phyloP scores from a whole-genome alignment of 805 yeast species.

The Spencermartinsiella europaea region DNA sequence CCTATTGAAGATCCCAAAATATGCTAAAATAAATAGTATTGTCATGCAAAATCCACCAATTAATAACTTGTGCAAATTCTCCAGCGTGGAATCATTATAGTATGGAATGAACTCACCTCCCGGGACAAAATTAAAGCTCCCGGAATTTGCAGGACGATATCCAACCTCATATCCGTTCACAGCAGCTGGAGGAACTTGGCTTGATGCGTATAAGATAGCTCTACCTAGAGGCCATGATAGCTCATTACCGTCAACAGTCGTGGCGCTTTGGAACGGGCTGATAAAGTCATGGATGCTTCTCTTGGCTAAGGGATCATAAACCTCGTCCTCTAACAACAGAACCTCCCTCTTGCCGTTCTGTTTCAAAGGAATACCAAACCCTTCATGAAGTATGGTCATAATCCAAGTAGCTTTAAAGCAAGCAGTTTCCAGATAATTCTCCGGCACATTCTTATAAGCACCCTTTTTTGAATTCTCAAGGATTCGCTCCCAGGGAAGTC shows the following conservation, averaged over 20 bases:
- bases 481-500: constrained; percentile 59
- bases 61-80: neutral
- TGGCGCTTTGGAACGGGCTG: constrained; percentile 77
- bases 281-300: constrained; percentile 20
- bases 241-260: constrained; percentile 74
- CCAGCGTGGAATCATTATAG: neutral
- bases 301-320: constrained; percentile 25
- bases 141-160: constrained; percentile 12
- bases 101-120: constrained; percentile 25
- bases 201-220: constrained; percentile 73
- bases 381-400: constrained; percentile 81
- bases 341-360: constrained; percentile 23
- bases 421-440: constrained; percentile 59
- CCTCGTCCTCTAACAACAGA: constrained; percentile 20
- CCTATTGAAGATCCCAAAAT: neutral
- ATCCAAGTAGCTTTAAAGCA: constrained; percentile 98
- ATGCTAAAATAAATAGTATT: neutral
- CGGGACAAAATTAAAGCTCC: constrained; percentile 11
- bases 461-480: constrained; percentile 47
- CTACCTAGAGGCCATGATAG: constrained; percentile 93
- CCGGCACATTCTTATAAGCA: constrained; percentile 50
- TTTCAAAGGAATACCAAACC: constrained; percentile 69
- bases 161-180: constrained; percentile 19
- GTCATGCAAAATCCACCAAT: neutral
- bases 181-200: constrained; percentile 42